Percentiles rank a stretch among this genome's conserved stretches.
Evolutionary conservation across 345 rosid species (phyloP).

Genomic region (Ricinus communis): DNA sequence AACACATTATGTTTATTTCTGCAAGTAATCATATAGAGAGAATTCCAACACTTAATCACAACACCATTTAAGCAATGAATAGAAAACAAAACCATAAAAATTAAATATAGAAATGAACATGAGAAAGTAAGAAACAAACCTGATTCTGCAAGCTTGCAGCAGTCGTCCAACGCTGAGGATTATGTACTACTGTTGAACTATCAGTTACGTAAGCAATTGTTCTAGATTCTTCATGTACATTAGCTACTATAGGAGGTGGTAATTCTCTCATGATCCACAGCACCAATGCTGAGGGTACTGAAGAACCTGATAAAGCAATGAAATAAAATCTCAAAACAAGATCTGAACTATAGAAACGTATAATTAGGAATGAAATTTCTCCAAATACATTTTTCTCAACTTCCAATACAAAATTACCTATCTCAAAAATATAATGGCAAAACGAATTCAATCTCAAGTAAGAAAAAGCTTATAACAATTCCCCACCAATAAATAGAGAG

Average conservation of each 20-base stretch:
- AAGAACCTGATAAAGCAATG: slow-evolving; percentile 44
- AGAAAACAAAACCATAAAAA: not conserved
- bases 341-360: not conserved
- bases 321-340: not conserved
- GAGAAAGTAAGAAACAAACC: slow-evolving; percentile 29
- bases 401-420: not conserved
- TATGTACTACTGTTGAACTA: slow-evolving; percentile 23
- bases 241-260: slow-evolving; percentile 33
- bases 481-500: not conserved
- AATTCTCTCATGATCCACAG: slow-evolving; percentile 65
- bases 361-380: not conserved
- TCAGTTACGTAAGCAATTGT: slow-evolving; percentile 42
- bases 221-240: slow-evolving; percentile 38
- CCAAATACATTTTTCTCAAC: not conserved
- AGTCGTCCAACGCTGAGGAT: slow-evolving; percentile 42
- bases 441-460: not conserved
- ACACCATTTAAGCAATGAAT: too few species aligned
- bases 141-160: slow-evolving; percentile 45
- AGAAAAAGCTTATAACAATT: not conserved
- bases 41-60: too few species aligned
- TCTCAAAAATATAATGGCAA: not conserved
- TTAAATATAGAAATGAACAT: not conserved
- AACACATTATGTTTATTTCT: too few species aligned
- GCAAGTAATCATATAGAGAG: too few species aligned
- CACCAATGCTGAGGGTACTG: slow-evolving; percentile 61